Evolutionary conservation across 306 rosid genomes (phyloP).

Genomic region (Gillenia trifoliata): DNA sequence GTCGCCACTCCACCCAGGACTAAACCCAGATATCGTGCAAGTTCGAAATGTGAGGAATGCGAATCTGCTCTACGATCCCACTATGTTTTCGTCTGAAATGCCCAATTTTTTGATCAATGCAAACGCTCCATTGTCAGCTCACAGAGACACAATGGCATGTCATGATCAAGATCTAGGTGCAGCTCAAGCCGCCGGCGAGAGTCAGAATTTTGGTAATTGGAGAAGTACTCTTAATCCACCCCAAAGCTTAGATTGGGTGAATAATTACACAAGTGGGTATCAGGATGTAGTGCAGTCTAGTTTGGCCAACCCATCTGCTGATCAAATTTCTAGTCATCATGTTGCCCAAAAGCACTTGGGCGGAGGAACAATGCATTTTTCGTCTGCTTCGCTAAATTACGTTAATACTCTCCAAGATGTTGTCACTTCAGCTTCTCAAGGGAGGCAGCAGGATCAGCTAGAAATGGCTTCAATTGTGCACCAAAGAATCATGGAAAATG

Average conservation of each 20-base stretch:
- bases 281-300: conserved; percentile 11
- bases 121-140: conserved; percentile 17
- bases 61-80: conserved; percentile 47
- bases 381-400: conserved; percentile 21
- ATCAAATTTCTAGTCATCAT: conserved; percentile 13
- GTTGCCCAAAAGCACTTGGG: conserved; percentile 32
- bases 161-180: conserved; percentile 1
- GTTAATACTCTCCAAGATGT: conserved; percentile 53
- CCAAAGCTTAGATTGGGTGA: conserved; percentile 50
- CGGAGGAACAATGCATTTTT: conserved; percentile 23
- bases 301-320: conserved; percentile 3
- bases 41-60: conserved; percentile 53
- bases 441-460: conserved; percentile 18
- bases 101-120: conserved; percentile 32
- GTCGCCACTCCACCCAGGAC: conserved; percentile 15
- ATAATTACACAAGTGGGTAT: conserved; percentile 31
- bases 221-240: conserved; percentile 21
- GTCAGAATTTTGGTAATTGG: conserved; percentile 26
- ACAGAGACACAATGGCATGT: background rate
- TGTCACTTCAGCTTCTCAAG: conserved; percentile 39
- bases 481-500: conserved; percentile 23
- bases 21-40: conserved; percentile 45
- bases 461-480: conserved; percentile 29
- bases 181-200: conserved; percentile 9
- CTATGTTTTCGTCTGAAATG: conserved; percentile 40